Evolutionary conservation across 352 stramenopile genomes (phyloP), one percentile per base, ranked within the genome.

Genomic region (Globisporangium solare): DNA sequence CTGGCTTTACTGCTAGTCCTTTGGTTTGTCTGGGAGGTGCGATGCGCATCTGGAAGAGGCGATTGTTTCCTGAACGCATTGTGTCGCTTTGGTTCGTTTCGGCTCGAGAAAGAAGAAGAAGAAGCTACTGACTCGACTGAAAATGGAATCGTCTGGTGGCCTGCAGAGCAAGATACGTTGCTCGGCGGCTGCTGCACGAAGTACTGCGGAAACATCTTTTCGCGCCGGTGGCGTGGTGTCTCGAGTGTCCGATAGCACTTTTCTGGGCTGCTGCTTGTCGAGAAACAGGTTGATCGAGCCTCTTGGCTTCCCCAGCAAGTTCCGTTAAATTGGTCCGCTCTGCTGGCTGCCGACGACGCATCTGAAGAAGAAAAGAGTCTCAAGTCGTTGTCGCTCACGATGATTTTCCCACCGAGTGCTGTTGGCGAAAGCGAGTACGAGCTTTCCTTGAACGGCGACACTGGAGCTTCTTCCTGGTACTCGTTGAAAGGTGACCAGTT

Each of bases 331-430:
- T 43, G 39, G 12, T 43, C 20, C 22, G 6, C 49, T 51, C 15
- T 22, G 12, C 31, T 21, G 47, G 17, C 4, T n/a, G 48, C 7
- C 7, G 35, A 18, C 24, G 35, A 49, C 35, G 14, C 12, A 24
- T 54, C 49, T 10, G 27, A 35, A 14, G 3, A 37, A 13, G 43
- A 40, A 18, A 70, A 66, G 15, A 80, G 40, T 20, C 54, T 72
- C 37, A 83, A 60, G 32, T 86, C 73, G 40, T 50, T 80, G 40
- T 81, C 68, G 1, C 64, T 74, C 18, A 81, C 74, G 21, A 81
- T 64, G 14, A 84, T 57, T 48, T 81, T 83, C 63, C 73, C 79
- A 45, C 78, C 61, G 2, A 64, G 54, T 24, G 57, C 67, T 14
- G 61, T 74, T 11, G 74, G 72, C 20, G 76, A 84, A 5, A 74